Evolutionary conservation across 1,284 basidiomycete genomes (phyloP).

Genomic region (Malassezia pachydermatis): DNA sequence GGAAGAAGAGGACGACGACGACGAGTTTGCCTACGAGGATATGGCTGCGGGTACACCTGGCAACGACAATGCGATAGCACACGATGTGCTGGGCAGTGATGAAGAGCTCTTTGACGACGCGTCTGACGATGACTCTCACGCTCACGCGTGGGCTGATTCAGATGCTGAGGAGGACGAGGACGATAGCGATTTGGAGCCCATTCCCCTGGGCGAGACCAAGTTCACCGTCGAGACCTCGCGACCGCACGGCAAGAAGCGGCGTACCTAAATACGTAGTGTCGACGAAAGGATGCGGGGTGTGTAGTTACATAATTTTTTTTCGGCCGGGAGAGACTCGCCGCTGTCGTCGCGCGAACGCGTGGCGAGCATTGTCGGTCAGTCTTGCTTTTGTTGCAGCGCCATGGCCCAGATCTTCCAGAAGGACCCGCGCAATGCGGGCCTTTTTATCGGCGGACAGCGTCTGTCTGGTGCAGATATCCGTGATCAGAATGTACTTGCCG

Average conservation of each 20-base stretch:
- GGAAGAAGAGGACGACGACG: conserved; percentile 20
- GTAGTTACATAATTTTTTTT: no score
- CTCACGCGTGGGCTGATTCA: no score
- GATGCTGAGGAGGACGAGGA: conserved; percentile 19
- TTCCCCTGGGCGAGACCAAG: conserved; percentile 26
- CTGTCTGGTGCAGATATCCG: conserved; percentile 89
- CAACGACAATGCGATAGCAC: conserved; percentile 1
- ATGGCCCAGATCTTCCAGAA: conserved; percentile 48
- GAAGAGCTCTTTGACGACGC: conserved; percentile 24
- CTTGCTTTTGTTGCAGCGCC: conserved; percentile 8
- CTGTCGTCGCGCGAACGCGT: neutral
- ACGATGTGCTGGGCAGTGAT: conserved; percentile 18
- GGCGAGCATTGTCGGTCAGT: neutral
- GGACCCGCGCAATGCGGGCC: conserved; percentile 45
- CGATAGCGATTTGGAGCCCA: conserved; percentile 34
- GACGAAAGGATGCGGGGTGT: no score
- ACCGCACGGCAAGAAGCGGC: neutral
- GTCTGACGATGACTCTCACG: conserved; percentile 25
- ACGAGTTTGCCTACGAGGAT: conserved; percentile 43
- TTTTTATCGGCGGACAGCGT: conserved; percentile 82
- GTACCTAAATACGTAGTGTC: conserved; percentile 1
- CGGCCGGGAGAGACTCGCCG: conserved; percentile 12
- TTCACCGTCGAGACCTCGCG: neutral
- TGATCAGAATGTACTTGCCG: conserved; percentile 84
- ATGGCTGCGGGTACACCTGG: conserved; percentile 10